phyloP scores from a whole-genome alignment of 2,329 filamentous ascomycete genomes.

The Fusarium foetens region DNA sequence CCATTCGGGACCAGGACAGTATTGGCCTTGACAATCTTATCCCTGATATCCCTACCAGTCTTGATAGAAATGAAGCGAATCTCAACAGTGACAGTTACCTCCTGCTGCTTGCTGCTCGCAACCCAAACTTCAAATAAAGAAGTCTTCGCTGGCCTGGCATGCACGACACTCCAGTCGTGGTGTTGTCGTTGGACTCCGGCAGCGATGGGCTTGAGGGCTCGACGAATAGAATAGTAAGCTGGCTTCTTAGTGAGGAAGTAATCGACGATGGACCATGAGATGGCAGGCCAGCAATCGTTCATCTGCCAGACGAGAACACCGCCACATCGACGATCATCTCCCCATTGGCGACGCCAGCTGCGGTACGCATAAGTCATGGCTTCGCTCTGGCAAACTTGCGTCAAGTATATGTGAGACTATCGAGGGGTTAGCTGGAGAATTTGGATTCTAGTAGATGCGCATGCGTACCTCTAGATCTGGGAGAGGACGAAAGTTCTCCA shows the following conservation, averaged over 20 bases:
- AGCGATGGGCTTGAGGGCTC: not conserved
- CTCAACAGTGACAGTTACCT: not conserved
- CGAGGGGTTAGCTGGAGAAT: not conserved
- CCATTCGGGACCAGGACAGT: not conserved
- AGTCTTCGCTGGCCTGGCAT: not conserved
- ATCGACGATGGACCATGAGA: conserved; percentile 5
- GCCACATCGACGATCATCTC: not conserved
- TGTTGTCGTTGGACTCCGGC: not conserved
- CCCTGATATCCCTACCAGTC: not conserved
- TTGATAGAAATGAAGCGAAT: not conserved
- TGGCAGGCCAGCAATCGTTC: conserved; percentile 3
- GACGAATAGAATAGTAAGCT: not conserved
- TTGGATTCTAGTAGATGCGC: rapidly evolving
- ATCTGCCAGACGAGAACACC: conserved; percentile 5
- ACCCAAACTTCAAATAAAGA: not conserved
- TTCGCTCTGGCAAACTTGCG: conserved; percentile 3
- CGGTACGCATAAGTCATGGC: conserved; percentile 2
- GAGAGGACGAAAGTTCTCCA: not conserved
- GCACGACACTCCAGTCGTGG: conserved; percentile 7
- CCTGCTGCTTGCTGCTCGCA: not conserved
- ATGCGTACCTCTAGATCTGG: not conserved
- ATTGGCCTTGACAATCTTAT: not conserved
- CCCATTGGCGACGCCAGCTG: conserved; percentile 5
- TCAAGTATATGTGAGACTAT: not conserved
- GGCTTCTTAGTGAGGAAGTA: conserved; percentile 2